phyloP scores from a whole-genome alignment of 495 filamentous ascomycete genomes.

The Penicillium nucicola region DNA sequence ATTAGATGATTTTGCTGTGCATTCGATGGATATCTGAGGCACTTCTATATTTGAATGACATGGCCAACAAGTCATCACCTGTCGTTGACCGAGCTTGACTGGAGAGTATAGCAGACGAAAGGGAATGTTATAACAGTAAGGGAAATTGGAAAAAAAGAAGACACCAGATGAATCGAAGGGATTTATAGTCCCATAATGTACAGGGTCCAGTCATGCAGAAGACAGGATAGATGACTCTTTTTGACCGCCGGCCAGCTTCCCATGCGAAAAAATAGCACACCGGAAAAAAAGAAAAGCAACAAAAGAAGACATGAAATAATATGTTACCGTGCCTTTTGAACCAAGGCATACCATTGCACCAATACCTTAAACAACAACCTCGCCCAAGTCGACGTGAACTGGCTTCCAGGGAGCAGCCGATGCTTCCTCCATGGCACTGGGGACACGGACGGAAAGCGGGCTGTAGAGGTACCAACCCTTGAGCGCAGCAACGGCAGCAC shows the following conservation, averaged over 20 bases:
- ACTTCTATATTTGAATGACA: constrained; percentile 24
- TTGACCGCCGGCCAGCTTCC: constrained; percentile 22
- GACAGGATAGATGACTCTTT: constrained; percentile 22
- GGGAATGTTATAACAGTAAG: constrained; percentile 7
- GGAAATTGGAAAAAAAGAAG: constrained; percentile 24
- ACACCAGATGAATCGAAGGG: constrained; percentile 37
- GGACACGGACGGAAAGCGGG: constrained; percentile 67
- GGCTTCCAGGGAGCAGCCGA: constrained; percentile 70
- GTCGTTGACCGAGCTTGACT: constrained; percentile 14
- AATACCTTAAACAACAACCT: constrained; percentile 68
- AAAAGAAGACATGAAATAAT: constrained; percentile 24
- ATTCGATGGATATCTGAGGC: constrained; percentile 24
- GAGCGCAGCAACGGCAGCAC: constrained; percentile 78
- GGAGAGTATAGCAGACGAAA: constrained; percentile 7
- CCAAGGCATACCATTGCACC: constrained; percentile 6
- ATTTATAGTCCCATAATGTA: constrained; percentile 43
- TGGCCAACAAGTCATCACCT: constrained; percentile 9
- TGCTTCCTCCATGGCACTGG: constrained; percentile 73
- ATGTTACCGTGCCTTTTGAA: constrained; percentile 21
- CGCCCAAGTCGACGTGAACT: constrained; percentile 83
- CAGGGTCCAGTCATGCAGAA: constrained; percentile 38
- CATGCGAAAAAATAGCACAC: constrained; percentile 28
- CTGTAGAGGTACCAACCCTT: constrained; percentile 96
- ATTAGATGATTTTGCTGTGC: constrained; percentile 19
- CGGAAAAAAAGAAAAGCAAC: constrained; percentile 22